Percentiles rank a stretch among this genome's conserved stretches.
These are phyloP conservation scores for Achlya hypogyna DNA, from an alignment of 352 stramenopile genomes.

Conservation along the genomic window DNA sequence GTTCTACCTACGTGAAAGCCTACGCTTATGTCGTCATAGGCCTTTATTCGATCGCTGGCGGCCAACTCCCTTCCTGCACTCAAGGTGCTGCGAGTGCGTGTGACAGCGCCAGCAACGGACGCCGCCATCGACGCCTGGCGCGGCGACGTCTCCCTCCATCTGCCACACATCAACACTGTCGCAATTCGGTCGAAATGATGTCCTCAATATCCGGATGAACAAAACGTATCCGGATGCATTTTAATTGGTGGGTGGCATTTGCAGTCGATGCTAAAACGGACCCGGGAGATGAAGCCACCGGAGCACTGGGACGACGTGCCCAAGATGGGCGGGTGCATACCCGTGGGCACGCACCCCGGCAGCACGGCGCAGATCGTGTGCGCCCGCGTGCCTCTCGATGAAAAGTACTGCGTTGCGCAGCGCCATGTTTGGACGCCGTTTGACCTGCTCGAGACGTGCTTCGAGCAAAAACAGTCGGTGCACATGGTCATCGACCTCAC, in stretches of 20 bases:
- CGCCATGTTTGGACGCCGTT: conserved; percentile 49
- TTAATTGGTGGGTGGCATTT: not conserved
- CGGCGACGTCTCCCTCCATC: not conserved
- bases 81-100: not conserved
- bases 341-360: conserved; percentile 24
- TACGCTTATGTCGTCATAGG: not conserved
- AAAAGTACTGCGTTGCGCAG: conserved; percentile 34
- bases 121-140: not conserved
- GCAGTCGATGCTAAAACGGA: not conserved
- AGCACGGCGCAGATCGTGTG: conserved; percentile 34
- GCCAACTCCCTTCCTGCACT: not conserved
- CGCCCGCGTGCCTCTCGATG: conserved; percentile 62
- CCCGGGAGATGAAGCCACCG: conserved; percentile 21
- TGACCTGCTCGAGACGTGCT: conserved; percentile 42
- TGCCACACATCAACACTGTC: not conserved
- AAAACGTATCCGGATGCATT: not conserved
- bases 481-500: conserved; percentile 73
- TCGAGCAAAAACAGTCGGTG: conserved; percentile 30
- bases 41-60: not conserved
- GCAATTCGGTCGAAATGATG: not conserved
- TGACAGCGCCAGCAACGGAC: not conserved
- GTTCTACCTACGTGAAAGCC: not conserved
- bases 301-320: conserved; percentile 76
- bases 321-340: conserved; percentile 54
- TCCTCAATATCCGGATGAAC: not conserved